Evolutionary conservation across 306 rosid genomes (phyloP).

Genomic region (Acacia melanoxylon): DNA sequence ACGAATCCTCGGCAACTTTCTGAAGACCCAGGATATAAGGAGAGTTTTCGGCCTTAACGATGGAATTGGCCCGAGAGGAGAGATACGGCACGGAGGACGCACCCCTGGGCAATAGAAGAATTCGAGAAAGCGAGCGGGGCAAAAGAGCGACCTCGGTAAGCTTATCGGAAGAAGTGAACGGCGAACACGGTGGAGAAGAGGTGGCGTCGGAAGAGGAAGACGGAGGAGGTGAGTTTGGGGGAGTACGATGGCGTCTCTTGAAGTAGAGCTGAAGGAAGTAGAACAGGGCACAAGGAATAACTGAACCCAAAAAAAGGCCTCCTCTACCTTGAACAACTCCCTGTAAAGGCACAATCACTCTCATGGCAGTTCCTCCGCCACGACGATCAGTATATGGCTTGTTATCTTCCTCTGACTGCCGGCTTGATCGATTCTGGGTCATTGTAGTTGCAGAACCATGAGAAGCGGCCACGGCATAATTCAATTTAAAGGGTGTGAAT

Average conservation of each 20-base stretch:
- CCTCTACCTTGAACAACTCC: constrained; percentile 91
- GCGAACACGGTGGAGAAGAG: constrained; percentile 9
- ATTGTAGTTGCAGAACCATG: constrained; percentile 12
- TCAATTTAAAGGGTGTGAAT: not conserved
- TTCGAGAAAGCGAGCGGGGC: constrained; percentile 59
- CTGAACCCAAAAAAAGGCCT: constrained; percentile 83
- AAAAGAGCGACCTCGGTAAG: constrained; percentile 37
- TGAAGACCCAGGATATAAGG: constrained; percentile 52
- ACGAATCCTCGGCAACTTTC: constrained; percentile 60
- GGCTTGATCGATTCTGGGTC: not conserved
- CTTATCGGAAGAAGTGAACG: constrained; percentile 15
- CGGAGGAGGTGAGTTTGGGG: constrained; percentile 34
- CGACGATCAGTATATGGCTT: constrained; percentile 16
- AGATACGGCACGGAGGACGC: constrained; percentile 50
- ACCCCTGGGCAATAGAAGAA: constrained; percentile 47
- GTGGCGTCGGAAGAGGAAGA: constrained; percentile 30
- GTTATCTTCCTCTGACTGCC: not conserved
- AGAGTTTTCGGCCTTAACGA: constrained; percentile 44
- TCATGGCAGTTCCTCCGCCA: constrained; percentile 63
- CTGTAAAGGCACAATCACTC: constrained; percentile 89
- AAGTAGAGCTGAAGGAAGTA: constrained; percentile 80
- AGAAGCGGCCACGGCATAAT: not conserved
- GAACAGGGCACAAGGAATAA: constrained; percentile 90
- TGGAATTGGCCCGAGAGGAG: constrained; percentile 55
- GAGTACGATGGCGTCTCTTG: constrained; percentile 53